Evolutionary conservation across 2,329 filamentous ascomycete species (phyloP).

Genomic region (Aureobasidium sp.): DNA sequence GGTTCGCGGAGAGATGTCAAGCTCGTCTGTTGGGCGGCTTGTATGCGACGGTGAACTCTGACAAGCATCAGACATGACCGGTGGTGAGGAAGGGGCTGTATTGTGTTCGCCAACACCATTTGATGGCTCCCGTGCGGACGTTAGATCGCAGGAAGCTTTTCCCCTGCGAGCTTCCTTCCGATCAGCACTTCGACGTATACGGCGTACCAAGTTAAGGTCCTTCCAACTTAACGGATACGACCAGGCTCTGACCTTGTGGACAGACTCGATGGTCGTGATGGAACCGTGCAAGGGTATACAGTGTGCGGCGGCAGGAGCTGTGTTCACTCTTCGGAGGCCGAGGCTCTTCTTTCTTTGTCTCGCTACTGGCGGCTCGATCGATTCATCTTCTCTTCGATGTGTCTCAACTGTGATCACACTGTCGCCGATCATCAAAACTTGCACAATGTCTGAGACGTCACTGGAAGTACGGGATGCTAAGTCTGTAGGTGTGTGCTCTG

Average conservation of each 20-base stretch:
- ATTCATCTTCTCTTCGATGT: background rate
- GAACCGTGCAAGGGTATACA: background rate
- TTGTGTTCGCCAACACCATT: too few relatives aligned
- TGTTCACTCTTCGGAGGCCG: background rate
- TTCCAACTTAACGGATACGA: background rate
- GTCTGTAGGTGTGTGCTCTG: background rate
- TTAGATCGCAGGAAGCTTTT: background rate
- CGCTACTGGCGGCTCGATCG: background rate
- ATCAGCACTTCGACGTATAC: background rate
- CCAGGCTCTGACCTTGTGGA: background rate
- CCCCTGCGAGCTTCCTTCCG: slow-evolving; percentile 11
- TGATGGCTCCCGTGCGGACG: background rate
- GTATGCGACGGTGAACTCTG: background rate
- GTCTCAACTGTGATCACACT: slow-evolving; percentile 12
- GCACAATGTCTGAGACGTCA: background rate
- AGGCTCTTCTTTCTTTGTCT: background rate
- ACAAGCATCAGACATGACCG: background rate
- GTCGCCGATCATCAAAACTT: slow-evolving; percentile 9
- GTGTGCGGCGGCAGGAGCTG: background rate
- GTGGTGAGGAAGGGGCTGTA: background rate
- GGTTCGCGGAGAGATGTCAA: background rate
- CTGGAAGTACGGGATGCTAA: background rate
- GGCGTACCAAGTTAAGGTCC: background rate
- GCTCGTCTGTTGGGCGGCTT: background rate
- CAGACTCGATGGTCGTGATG: slow-evolving; percentile 6